Conservation (phyloP, 805 yeast genomes). For the Grigorovia humatica region DNA sequence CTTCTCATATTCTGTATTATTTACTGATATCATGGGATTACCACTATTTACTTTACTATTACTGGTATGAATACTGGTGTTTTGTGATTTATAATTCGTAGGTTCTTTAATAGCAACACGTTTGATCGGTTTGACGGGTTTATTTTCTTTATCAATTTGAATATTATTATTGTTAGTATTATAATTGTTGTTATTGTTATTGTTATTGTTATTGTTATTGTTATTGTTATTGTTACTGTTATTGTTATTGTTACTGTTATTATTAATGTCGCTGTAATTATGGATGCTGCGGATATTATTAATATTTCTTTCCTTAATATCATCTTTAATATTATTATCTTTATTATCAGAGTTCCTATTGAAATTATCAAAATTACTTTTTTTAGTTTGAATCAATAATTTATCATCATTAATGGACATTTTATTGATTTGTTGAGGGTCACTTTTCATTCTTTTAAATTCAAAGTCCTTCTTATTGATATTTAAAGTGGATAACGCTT, state of each 20-base stretch:
- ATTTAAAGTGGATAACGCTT: constrained; percentile 21
- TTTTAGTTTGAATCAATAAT: too few species aligned
- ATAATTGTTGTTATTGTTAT: too few species aligned
- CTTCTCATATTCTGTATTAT: constrained; percentile 58
- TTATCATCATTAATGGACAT: constrained; percentile 1
- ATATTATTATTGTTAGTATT: background rate
- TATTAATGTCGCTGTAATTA: too few species aligned
- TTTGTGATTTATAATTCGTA: background rate
- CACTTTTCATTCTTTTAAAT: constrained; percentile 5
- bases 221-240: background rate
- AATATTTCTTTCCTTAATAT: too few species aligned
- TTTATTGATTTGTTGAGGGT: background rate
- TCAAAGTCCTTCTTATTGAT: constrained; percentile 12
- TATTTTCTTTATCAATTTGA: background rate
- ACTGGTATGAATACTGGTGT: background rate
- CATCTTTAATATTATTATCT: background rate
- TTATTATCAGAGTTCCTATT: background rate
- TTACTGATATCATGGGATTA: constrained; percentile 32
- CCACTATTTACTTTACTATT: constrained; percentile 3
- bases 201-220: background rate
- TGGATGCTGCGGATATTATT: too few species aligned
- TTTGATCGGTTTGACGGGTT: constrained; percentile 1
- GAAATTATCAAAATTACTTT: background rate
- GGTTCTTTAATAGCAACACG: constrained; percentile 5
- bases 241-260: background rate